phyloP scores from a whole-genome alignment of 768 basidiomycete genomes.

The Termitomyces sp. region DNA sequence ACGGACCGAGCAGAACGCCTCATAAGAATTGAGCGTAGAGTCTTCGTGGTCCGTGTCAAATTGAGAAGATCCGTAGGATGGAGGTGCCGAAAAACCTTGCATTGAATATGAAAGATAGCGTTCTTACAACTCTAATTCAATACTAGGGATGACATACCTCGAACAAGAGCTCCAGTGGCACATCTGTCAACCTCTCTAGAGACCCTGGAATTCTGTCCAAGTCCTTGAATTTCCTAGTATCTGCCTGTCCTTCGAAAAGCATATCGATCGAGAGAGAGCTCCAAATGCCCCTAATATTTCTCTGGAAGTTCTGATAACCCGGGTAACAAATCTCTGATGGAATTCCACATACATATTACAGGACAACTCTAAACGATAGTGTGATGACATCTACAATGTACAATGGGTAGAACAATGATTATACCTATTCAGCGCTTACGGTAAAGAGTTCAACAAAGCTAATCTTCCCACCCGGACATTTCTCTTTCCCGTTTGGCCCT shows the following conservation, averaged over 20 bases:
- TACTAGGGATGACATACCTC: conserved; percentile 18
- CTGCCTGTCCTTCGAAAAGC: neutral
- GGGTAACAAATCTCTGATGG: neutral
- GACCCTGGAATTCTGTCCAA: neutral
- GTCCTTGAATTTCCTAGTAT: neutral
- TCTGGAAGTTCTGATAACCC: neutral
- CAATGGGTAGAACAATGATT: neutral
- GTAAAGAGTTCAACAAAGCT: conserved; percentile 3
- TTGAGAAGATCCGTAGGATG: conserved; percentile 40
- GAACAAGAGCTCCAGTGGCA: conserved; percentile 25
- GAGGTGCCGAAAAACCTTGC: conserved; percentile 39
- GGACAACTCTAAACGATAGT: neutral
- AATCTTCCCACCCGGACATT: conserved; percentile 55
- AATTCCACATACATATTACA: neutral
- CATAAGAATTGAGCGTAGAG: conserved; percentile 36
- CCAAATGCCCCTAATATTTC: neutral
- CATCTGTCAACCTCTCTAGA: conserved; percentile 7
- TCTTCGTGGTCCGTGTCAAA: conserved; percentile 37
- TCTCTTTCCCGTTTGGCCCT: conserved; percentile 61
- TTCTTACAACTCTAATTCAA: neutral
- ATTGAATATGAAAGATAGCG: neutral
- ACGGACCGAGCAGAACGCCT: conserved; percentile 27
- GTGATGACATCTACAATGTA: neutral
- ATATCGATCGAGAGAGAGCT: neutral
- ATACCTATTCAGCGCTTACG: neutral